Percentiles rank a stretch among this genome's conserved stretches.
Evolutionary conservation across 768 basidiomycete genomes (phyloP).

Genomic region (Xerocomus brunneocitrinus): DNA sequence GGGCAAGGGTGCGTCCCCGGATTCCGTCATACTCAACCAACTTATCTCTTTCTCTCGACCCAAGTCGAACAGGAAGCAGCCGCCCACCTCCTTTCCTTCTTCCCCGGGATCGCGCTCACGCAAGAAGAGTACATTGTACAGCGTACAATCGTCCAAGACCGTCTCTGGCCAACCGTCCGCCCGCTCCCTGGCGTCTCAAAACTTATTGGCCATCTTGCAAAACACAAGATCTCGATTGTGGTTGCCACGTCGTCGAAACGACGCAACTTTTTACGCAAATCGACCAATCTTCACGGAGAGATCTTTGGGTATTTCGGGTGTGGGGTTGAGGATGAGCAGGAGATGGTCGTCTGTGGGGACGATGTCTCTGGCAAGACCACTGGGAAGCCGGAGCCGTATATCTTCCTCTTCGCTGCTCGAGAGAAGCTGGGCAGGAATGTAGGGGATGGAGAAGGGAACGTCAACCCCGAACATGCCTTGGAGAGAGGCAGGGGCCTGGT

Average conservation of each 20-base stretch:
- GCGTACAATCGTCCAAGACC: constrained; percentile 55
- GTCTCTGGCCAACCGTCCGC: constrained; percentile 62
- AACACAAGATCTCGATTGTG: constrained; percentile 68
- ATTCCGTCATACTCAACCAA: not conserved
- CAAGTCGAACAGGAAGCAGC: constrained; percentile 63
- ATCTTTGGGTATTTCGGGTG: constrained; percentile 44
- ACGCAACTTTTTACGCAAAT: constrained; percentile 65
- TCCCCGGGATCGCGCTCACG: constrained; percentile 66
- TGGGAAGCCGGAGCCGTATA: constrained; percentile 81
- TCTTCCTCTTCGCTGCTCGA: constrained; percentile 72
- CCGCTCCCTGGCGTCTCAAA: constrained; percentile 70
- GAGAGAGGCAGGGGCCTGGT: constrained; percentile 66
- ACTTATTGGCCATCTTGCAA: constrained; percentile 67
- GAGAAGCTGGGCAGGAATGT: constrained; percentile 53
- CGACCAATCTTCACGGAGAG: constrained; percentile 49
- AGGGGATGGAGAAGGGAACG: constrained; percentile 39
- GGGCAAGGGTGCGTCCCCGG: constrained; percentile 62
- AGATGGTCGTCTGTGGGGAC: constrained; percentile 67
- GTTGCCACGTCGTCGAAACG: constrained; percentile 75
- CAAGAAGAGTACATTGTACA: constrained; percentile 55
- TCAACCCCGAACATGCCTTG: constrained; percentile 32
- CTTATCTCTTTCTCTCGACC: not conserved
- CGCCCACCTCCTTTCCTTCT: constrained; percentile 68
- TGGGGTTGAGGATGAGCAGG: constrained; percentile 24
- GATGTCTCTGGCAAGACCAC: constrained; percentile 51